Evolutionary conservation across 306 rosid genomes (phyloP), one percentile per base, ranked within the genome.

Genomic region (Acacia confusa): DNA sequence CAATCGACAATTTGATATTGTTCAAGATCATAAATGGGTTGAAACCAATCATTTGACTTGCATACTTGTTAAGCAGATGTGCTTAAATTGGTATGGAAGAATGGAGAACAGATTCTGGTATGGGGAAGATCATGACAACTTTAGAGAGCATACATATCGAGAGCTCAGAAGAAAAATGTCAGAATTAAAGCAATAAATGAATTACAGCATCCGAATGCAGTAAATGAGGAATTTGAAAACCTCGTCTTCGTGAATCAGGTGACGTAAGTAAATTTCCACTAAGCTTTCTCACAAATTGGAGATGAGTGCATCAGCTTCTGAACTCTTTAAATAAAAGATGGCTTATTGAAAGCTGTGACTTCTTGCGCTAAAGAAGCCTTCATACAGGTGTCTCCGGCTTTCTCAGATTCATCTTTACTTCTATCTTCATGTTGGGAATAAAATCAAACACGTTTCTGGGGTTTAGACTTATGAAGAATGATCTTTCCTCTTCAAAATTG

Each of bases 401-500:
- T 85, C 48, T 80, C 84, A 78, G 85, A 65, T 55, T 77, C 91
- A 41, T 57, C 57, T 76, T 48, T 65, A 19, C 78, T 72, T 52
- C 75, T 78, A 50, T 66, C 90, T 48, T 82, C 88, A 79, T 88
- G 88, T 47, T 85, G 89, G 16, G 98, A 84, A 65, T 92, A 91
- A 60, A 95, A 95, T 19, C 99, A 91, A 24, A 93, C 97, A 12
- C 98, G 98, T 84, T 95, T 95, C 32, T 53, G 86, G 0, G 91
- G 52, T 78, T 81, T 90, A 2, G 82, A 72, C 76, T 89, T 95
- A n/a, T 2, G 79, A 53, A 40, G 81, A 76, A 40, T 47, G 72
- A 15, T 92, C 93, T 85, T 86, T 93, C 83, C 94, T 88, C 92
- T 93, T 95, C 86, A 95, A 87, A 78, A 95, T 95, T n/a, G 99